Evolutionary conservation across 2,329 filamentous ascomycete genomes (phyloP), one percentile per base, ranked within the genome.

Genomic region (Zymoseptoria crescenta): DNA sequence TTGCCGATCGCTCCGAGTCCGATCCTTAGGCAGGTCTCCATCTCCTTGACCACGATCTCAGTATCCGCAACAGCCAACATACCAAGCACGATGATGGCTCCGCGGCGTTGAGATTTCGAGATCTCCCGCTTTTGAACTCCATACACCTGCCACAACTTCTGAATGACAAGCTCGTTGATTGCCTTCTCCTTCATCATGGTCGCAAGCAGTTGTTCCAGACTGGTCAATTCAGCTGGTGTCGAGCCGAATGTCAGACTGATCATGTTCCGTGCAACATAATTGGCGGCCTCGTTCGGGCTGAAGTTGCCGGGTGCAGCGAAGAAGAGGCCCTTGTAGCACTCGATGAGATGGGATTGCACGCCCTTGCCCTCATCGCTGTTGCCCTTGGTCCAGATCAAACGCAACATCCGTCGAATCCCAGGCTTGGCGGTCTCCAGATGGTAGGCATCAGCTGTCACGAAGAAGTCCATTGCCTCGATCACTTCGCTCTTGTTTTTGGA

Each of bases 301-400:
- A 96, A 96, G 4, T 86, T 86, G 61, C 91, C 90, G 0, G 94
- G 94, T 0, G 95, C 92, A 70, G 96, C 91, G 68, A 99, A 99
- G 76, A 97, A 99, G 0, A 99, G 83, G 20, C 90, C 86, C 71
- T 89, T 94, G 79, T 99, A 99, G 74, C 91, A 96, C 67, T 99
- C 94, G 65, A 99, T 96, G 29, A 99, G 81, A 74, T 99, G 94
- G 1, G 89, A 89, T 72, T 99, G 95, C 1, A 99, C 92, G 58
- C 94, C 94, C 76, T 97, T 99, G 68, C 95, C 94, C 79, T 99
- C 95, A 69, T 99, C 94, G 68, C 91, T 97, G 76, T 97, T 99
- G 67, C 94, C 93, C 76, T 99, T 99, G 64, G 94, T 99, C 94
- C 94, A 99, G 73, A 99, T 99, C 20, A 99, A 81, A 56, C 93